Percentiles rank a stretch among this genome's conserved stretches.
Conservation (phyloP, 371 early-diverging fungal genomes). For the Blastocladiella emersonii region DNA sequence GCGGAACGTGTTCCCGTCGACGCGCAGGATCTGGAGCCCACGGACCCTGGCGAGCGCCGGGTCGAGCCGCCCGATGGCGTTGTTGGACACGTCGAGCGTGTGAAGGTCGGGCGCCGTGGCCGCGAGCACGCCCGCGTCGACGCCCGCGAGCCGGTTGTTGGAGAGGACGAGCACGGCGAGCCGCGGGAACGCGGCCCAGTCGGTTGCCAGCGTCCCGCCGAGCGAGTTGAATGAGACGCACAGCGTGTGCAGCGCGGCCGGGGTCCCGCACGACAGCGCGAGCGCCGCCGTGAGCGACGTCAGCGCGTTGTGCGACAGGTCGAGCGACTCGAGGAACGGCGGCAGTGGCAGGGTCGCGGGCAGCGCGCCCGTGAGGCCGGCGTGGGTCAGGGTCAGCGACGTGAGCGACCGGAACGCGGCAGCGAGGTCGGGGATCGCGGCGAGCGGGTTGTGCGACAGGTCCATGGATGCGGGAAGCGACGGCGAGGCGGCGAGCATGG, state of each 20-base stretch:
- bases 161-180: constrained; percentile 35
- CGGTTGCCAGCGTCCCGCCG: constrained; percentile 7
- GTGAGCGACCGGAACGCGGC: constrained; percentile 16
- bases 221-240: constrained; percentile 8
- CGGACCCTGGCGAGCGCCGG: constrained; percentile 36
- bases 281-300: neutral
- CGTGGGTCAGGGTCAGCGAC: constrained; percentile 15
- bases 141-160: too few relatives aligned
- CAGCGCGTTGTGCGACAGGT: constrained; percentile 20
- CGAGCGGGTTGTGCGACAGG: constrained; percentile 44
- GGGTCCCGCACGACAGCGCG: constrained; percentile 3
- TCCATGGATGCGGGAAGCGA: constrained; percentile 26
- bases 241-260: neutral
- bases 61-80: constrained; percentile 35
- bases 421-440: constrained; percentile 23
- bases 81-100: constrained; percentile 47
- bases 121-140: constrained; percentile 17
- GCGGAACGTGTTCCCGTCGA: constrained; percentile 43
- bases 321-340: constrained; percentile 30
- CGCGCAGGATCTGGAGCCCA: constrained; percentile 29
- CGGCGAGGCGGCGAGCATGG: neutral
- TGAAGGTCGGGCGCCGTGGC: constrained; percentile 27
- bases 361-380: constrained; percentile 2
- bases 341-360: constrained; percentile 11
- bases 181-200: constrained; percentile 37